Evolutionary conservation across 116 monocot genomes (phyloP).

Genomic region (Iris pallida): DNA sequence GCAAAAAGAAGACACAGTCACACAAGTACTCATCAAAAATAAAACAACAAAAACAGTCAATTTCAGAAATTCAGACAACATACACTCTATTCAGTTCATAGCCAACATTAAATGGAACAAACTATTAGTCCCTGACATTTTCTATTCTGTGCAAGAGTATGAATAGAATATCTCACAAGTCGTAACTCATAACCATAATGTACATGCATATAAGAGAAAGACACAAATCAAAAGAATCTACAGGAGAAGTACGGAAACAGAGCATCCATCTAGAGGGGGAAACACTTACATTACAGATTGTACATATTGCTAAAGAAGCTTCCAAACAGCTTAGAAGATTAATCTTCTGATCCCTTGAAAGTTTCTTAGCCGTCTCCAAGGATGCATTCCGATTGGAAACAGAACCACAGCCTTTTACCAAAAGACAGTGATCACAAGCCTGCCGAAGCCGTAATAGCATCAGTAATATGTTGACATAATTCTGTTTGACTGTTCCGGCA

Average conservation of each 20-base stretch:
- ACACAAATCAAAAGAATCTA: no score
- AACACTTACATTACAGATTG: constrained; percentile 55
- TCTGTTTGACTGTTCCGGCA: constrained; percentile 76
- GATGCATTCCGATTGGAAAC: constrained; percentile 32
- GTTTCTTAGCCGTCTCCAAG: constrained; percentile 44
- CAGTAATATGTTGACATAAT: constrained; percentile 78
- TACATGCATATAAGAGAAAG: no score
- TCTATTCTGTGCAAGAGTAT: no score
- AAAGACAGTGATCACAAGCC: constrained; percentile 74
- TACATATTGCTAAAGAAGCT: constrained; percentile 53
- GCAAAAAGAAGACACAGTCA: no score
- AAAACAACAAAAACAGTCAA: no score
- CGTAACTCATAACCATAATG: no score
- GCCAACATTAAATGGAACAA: no score
- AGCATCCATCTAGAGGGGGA: neutral
- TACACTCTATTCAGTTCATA: no score
- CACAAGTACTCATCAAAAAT: no score
- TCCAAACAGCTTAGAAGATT: constrained; percentile 47
- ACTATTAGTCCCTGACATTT: no score
- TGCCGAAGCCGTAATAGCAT: constrained; percentile 80
- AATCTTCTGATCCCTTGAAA: constrained; percentile 36
- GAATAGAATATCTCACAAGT: no score
- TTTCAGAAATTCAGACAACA: no score
- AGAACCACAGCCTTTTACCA: constrained; percentile 54
- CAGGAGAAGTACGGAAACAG: neutral